Evolutionary conservation across 495 filamentous ascomycete species (phyloP).

Genomic region (Pseudoneurospora amorphoporcata): DNA sequence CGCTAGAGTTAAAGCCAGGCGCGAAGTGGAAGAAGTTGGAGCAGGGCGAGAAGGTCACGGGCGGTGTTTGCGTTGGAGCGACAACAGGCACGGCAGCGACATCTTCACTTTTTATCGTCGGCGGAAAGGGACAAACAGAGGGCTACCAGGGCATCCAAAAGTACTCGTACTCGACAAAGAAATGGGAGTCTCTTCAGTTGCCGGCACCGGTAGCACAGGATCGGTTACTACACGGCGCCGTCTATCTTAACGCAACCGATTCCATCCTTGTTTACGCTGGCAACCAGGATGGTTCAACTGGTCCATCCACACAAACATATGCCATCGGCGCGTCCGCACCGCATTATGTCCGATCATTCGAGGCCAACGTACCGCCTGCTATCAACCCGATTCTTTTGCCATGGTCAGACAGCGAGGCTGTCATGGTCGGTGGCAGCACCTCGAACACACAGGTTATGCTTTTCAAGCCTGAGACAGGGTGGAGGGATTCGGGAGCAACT

Average conservation of each 20-base stretch:
- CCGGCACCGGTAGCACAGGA: slow-evolving; percentile 49
- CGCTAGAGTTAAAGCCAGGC: slow-evolving; percentile 55
- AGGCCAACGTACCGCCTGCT: slow-evolving; percentile 48
- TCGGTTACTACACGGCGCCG: slow-evolving; percentile 62
- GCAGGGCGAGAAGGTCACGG: slow-evolving; percentile 55
- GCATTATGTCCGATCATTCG: slow-evolving; percentile 45
- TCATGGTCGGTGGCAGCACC: slow-evolving; percentile 64
- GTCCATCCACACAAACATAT: slow-evolving; percentile 64
- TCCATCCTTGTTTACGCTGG: slow-evolving; percentile 79
- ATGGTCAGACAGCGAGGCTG: slow-evolving; percentile 62
- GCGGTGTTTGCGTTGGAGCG: slow-evolving; percentile 68
- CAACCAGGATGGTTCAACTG: slow-evolving; percentile 42
- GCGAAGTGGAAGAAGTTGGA: slow-evolving; percentile 59
- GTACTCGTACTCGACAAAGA: slow-evolving; percentile 63
- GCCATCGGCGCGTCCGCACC: slow-evolving; percentile 53
- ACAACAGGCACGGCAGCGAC: slow-evolving; percentile 39
- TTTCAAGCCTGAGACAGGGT: slow-evolving; percentile 44
- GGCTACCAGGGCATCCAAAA: slow-evolving; percentile 74
- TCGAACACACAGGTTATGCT: slow-evolving; percentile 57
- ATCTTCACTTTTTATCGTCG: slow-evolving; percentile 73
- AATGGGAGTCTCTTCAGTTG: slow-evolving; percentile 62
- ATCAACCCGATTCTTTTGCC: slow-evolving; percentile 61
- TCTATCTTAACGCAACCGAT: slow-evolving; percentile 59
- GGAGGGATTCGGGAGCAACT: slow-evolving; percentile 52
- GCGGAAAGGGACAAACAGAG: slow-evolving; percentile 47